Evolutionary conservation across 371 early-diverging fungal genomes (phyloP).

Genomic region (Lichtheimia ornata): DNA sequence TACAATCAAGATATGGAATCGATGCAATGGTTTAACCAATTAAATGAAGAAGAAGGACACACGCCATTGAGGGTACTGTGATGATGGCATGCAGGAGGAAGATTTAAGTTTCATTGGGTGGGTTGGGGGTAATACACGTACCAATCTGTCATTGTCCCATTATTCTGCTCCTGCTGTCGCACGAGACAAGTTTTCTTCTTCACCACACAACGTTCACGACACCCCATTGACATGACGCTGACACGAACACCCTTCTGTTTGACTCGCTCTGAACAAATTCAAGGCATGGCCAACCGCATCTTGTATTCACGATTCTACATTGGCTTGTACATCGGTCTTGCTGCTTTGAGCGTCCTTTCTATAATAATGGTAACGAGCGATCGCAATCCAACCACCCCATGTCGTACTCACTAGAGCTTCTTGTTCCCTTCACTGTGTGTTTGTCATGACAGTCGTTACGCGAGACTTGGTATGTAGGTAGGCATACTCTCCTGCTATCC

Average conservation of each 20-base stretch:
- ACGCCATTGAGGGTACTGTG: no score
- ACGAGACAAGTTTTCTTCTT: no score
- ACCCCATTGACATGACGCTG: no score
- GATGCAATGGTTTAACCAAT: no score
- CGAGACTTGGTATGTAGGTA: background rate
- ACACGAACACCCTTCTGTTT: background rate
- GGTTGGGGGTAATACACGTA: no score
- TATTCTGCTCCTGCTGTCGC: no score
- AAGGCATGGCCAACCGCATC: background rate
- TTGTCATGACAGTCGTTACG: background rate
- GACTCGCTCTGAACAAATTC: background rate
- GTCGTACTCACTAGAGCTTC: background rate
- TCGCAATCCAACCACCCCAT: background rate
- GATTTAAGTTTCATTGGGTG: no score
- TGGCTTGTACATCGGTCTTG: background rate
- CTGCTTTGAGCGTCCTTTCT: background rate
- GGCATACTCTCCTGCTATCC: background rate
- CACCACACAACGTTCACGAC: no score
- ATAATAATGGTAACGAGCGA: background rate
- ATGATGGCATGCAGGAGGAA: no score
- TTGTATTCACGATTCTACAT: background rate
- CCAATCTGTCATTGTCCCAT: no score
- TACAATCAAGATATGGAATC: no score
- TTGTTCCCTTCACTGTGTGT: background rate
- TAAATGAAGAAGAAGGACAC: no score